Conservation (phyloP, 768 basidiomycete species). For the Lyophyllum shimeji region DNA sequence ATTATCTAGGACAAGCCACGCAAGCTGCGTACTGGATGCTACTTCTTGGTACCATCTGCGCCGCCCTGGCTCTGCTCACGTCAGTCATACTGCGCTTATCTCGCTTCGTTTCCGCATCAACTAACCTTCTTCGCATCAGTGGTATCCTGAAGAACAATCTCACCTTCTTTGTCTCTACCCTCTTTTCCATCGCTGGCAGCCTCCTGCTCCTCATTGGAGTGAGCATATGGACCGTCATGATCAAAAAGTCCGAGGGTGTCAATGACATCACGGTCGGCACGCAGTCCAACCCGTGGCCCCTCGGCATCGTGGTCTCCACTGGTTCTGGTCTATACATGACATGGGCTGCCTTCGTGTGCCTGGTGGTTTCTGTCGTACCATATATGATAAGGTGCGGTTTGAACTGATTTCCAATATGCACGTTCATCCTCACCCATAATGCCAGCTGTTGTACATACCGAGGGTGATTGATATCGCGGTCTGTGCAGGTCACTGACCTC, state of each 20-base stretch:
- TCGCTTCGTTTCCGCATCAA: slow-evolving; percentile 11
- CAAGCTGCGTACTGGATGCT: slow-evolving; percentile 76
- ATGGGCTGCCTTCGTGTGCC: slow-evolving; percentile 74
- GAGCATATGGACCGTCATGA: slow-evolving; percentile 75
- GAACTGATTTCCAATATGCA: neutral
- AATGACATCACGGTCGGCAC: slow-evolving; percentile 49
- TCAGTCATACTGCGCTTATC: slow-evolving; percentile 33
- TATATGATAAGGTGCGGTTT: slow-evolving; percentile 71
- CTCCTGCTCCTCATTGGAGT: slow-evolving; percentile 67
- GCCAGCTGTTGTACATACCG: slow-evolving; percentile 78
- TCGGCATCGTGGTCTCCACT: slow-evolving; percentile 64
- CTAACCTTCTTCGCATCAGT: slow-evolving; percentile 33
- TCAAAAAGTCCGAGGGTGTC: slow-evolving; percentile 61
- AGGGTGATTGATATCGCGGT: slow-evolving; percentile 41
- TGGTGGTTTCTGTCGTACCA: slow-evolving; percentile 65
- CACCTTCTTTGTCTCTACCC: slow-evolving; percentile 67
- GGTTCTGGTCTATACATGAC: slow-evolving; percentile 65
- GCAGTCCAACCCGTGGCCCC: slow-evolving; percentile 31
- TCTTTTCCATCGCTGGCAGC: slow-evolving; percentile 59
- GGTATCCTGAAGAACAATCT: slow-evolving; percentile 64
- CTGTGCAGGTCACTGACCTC: slow-evolving; percentile 22
- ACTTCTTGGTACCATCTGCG: slow-evolving; percentile 67
- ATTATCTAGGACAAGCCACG: slow-evolving; percentile 61
- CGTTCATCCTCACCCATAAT: neutral
- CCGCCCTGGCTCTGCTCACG: slow-evolving; percentile 66